These are phyloP conservation scores for Neoscytalidium dimidiatum DNA, from an alignment of 2,329 filamentous ascomycete species.

Conservation along the genomic window DNA sequence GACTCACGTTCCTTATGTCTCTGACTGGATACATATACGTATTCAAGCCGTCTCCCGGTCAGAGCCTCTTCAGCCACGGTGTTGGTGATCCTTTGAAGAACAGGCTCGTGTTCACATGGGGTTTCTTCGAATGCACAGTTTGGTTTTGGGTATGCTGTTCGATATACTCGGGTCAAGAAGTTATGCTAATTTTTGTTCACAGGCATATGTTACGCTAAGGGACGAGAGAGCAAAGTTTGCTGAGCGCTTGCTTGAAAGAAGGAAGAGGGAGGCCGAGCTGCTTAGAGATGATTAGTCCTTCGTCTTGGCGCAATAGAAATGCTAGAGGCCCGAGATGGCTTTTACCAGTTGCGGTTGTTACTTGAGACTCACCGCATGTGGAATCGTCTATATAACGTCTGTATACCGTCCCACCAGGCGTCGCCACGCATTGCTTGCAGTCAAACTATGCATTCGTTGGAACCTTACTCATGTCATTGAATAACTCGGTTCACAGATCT, in stretches of 20 bases:
- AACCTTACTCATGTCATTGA: too few relatives aligned
- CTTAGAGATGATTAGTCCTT: conserved; percentile 2
- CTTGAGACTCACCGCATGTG: too few relatives aligned
- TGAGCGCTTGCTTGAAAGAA: conserved; percentile 32
- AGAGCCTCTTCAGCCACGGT: conserved; percentile 25
- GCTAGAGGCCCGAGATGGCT: not conserved
- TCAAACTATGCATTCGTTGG: too few relatives aligned
- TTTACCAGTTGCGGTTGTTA: not conserved
- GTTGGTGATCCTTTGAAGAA: conserved; percentile 63
- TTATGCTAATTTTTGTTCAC: conserved; percentile 12
- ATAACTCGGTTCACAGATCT: too few relatives aligned
- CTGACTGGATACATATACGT: conserved; percentile 67
- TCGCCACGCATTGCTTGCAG: too few relatives aligned
- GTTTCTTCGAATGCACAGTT: conserved; percentile 77
- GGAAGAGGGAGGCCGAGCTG: conserved; percentile 31
- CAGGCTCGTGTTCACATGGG: conserved; percentile 79
- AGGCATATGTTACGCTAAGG: conserved; percentile 38
- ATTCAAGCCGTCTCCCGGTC: conserved; percentile 55
- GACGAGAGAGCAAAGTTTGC: conserved; percentile 38
- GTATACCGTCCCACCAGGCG: too few relatives aligned
- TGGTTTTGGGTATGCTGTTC: conserved; percentile 76
- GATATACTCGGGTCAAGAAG: not conserved
- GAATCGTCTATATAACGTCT: too few relatives aligned
- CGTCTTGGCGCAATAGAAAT: not conserved
- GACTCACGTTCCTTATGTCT: conserved; percentile 63